phyloP scores from a whole-genome alignment of 768 basidiomycete genomes.

The Inosperma sp. region DNA sequence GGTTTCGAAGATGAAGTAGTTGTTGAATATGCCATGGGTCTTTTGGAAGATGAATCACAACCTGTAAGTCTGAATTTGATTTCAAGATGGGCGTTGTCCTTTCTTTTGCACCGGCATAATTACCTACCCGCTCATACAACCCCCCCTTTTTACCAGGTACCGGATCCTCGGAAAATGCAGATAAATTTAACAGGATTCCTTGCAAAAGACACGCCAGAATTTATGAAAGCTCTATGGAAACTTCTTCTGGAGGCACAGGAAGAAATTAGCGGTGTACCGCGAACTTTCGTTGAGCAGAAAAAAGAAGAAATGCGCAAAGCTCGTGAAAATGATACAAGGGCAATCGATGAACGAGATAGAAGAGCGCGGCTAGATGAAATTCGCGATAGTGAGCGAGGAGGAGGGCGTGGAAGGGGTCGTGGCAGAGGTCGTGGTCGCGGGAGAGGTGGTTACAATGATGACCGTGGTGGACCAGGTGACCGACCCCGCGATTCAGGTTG shows the following conservation, averaged over 20 bases:
- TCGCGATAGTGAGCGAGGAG: slow-evolving; percentile 53
- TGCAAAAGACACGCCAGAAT: slow-evolving; percentile 75
- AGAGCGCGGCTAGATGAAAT: slow-evolving; percentile 65
- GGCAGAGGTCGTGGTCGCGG: slow-evolving; percentile 50
- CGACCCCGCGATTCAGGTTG: slow-evolving; percentile 58
- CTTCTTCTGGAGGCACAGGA: slow-evolving; percentile 91
- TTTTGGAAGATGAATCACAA: slow-evolving; percentile 80
- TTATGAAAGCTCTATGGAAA: slow-evolving; percentile 88
- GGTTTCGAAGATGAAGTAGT: slow-evolving; percentile 97
- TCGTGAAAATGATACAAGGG: slow-evolving; percentile 56
- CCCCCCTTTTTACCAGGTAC: slow-evolving; percentile 57
- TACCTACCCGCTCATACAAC: no score
- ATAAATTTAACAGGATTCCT: slow-evolving; percentile 92
- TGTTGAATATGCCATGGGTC: slow-evolving; percentile 92
- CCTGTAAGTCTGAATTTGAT: slow-evolving; percentile 50
- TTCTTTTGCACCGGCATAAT: not conserved
- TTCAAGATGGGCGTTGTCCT: not conserved
- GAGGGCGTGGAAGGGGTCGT: slow-evolving; percentile 48
- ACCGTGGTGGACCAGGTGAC: slow-evolving; percentile 32
- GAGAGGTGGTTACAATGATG: slow-evolving; percentile 44
- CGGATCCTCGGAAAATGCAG: slow-evolving; percentile 95
- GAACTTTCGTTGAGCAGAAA: slow-evolving; percentile 86
- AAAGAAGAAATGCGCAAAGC: slow-evolving; percentile 84
- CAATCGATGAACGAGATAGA: slow-evolving; percentile 68
- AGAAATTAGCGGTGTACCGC: slow-evolving; percentile 84